Base-by-base conservation (phyloP, 2,329 filamentous ascomycete species). In the Hymenoscyphus infarciens region DNA sequence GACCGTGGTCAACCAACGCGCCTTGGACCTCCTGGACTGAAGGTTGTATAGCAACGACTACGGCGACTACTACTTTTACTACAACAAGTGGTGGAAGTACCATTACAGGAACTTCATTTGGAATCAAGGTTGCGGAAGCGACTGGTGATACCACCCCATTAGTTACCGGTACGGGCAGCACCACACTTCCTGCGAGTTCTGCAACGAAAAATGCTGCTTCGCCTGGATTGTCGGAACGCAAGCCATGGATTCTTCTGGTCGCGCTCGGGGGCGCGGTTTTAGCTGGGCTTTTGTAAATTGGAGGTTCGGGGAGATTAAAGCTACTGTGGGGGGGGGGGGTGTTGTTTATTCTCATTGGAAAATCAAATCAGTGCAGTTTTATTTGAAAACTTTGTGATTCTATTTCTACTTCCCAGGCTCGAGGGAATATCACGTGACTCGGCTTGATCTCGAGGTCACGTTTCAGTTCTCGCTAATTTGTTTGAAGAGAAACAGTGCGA, bases 11-110 rank as follows among this genome's bases (percentile, higher is more conserved):
- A 45, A 56, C 52, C 5, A 56, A 59, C 33, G 58, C 63, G 5
- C 60, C 65, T 8, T 67, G 65, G 65, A 65, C 61, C 7, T 57
- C 56, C 8, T 67, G 65, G 63, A 57, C 59, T 1, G 22, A 29
- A 55, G 59, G 56, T 1, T 67, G 65, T 33, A 61, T 59, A 10
- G 62, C 61, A 25, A 64, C 55, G 19, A 67, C 63, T 1, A 63
- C 61, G 6, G 38, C 63, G 1, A 62, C 49, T 16, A 60, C 31
- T 10, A 59, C 61, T 29, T 63, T 31, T 22, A 63, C 61, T 11
- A 65, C 63, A 1, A 63, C 56, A 11, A 22, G 29, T 5, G 45
- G 61, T 54, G 61, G 59, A 16, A 57, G 55, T 19, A 57, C 55
- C 7, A 53, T 60, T 25, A 65, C 63, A 2, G 56, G 45, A 22